Base-by-base conservation (phyloP, 2,329 filamentous ascomycete genomes). In the Fusarium virguliforme region DNA sequence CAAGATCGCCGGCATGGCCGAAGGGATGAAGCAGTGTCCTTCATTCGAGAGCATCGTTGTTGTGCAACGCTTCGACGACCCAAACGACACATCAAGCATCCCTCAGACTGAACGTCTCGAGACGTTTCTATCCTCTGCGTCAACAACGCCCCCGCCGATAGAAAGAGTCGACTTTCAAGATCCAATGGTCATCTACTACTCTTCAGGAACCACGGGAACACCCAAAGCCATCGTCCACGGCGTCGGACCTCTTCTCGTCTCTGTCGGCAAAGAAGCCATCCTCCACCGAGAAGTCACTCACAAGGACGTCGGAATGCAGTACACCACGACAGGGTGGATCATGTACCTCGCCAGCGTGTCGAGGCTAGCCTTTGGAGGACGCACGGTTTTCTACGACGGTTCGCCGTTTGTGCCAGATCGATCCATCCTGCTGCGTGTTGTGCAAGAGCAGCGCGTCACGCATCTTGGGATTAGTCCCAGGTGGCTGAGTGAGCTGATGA, bases 221-320 rank as follows among this genome's bases (percentile, higher is more conserved):
- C 94, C 94, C 12, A 97, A 97, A 77, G 94, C 93, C 65, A 96
- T 97, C 69, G 92, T 95, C 3, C 94, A 97, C 78, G 91, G 89
- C 1, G 87, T 89, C 1, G 92, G 92, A 4, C 90, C 91, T 0
- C 81, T 88, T 1, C 79, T 93, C 32, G 68, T 94, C 26, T 85
- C 79, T 68, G 74, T 76, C 13, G 76, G 72, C 67, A 88, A 95
- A 76, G 94, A 97, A 78, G 83, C 82, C 1, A 79, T 78, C 3
- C 78, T 89, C 28, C 86, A 89, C 75, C 83, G 86, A 53, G 81
- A 83, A 30, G 62, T 81, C 4, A 76, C 70, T 0, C 73, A 82
- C 0, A 76, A 80, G n/a, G 82, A 80, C 46, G 83, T 88, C 1
- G 76, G 79, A 1, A 72, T 89, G 63, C 87, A 89, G 78, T 89